These are phyloP conservation scores for grape (Vitis vinifera) DNA, from an alignment of 164 flowering plant species.

Conservation along the genomic window DNA sequence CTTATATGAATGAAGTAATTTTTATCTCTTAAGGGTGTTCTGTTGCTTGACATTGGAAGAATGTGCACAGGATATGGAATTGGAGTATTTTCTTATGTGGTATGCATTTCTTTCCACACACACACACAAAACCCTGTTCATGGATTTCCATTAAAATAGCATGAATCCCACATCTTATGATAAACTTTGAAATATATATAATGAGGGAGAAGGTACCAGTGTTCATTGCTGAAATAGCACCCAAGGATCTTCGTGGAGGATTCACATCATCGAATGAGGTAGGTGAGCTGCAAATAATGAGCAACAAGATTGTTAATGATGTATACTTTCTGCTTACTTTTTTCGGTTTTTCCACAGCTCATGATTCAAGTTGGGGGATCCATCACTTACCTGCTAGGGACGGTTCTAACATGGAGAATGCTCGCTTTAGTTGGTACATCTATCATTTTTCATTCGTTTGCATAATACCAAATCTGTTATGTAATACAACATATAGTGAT, in stretches of 20 bases:
- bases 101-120: conserved; percentile 16
- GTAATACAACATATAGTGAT: not conserved
- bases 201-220: conserved; percentile 53
- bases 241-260: conserved; percentile 65
- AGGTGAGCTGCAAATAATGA: not conserved
- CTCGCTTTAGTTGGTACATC: conserved; percentile 49
- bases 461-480: not conserved
- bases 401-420: conserved; percentile 59
- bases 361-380: conserved; percentile 56
- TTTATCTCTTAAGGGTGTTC: conserved; percentile 33
- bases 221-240: conserved; percentile 69
- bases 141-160: no score
- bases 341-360: conserved; percentile 33
- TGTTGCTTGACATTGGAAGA: conserved; percentile 61
- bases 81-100: conserved; percentile 72
- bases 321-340: not conserved
- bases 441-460: not conserved
- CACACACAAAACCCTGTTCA: no score
- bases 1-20: conserved; percentile 21
- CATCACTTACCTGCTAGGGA: conserved; percentile 54
- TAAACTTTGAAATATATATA: not conserved
- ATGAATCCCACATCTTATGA: no score
- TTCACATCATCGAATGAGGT: conserved; percentile 68
- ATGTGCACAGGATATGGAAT: conserved; percentile 63
- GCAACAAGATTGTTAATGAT: no score